These are phyloP conservation scores for Baudoinia panamericana DNA, from an alignment of 495 filamentous ascomycete species.

Conservation along the genomic window DNA sequence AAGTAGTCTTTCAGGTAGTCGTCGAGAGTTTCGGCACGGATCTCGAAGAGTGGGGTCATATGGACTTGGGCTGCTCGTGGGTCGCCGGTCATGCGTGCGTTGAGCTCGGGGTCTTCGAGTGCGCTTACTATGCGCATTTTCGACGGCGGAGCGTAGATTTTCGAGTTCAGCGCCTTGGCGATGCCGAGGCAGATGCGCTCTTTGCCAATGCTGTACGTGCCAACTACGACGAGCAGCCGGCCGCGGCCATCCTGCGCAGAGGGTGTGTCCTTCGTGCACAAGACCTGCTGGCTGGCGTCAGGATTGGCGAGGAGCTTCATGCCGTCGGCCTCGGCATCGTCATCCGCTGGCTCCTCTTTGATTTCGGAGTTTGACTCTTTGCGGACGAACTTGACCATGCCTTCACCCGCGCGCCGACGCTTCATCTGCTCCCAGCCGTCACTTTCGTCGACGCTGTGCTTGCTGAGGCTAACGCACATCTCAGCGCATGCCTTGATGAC, in stretches of 20 bases:
- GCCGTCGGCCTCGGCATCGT: constrained; percentile 23
- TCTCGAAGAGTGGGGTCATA: constrained; percentile 91
- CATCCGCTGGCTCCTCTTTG: constrained; percentile 23
- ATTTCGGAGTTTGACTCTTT: constrained; percentile 26
- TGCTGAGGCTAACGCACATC: constrained; percentile 63
- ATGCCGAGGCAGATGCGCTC: constrained; percentile 91
- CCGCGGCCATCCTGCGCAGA: constrained; percentile 32
- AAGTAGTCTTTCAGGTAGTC: constrained; percentile 72
- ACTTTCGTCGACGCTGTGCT: constrained; percentile 39
- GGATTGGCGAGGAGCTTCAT: constrained; percentile 24
- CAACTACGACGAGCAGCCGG: constrained; percentile 79
- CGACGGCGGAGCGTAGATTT: constrained; percentile 73
- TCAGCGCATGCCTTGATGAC: constrained; percentile 80
- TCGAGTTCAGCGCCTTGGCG: constrained; percentile 69
- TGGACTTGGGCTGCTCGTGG: constrained; percentile 85
- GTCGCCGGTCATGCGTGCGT: constrained; percentile 59
- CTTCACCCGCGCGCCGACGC: constrained; percentile 35
- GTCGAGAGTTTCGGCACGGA: constrained; percentile 70
- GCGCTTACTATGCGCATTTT: constrained; percentile 76
- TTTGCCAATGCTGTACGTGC: constrained; percentile 96
- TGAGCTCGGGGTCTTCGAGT: constrained; percentile 74
- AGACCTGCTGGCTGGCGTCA: constrained; percentile 15
- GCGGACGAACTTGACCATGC: constrained; percentile 52
- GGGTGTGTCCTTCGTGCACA: constrained; percentile 14
- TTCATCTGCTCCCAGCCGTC: constrained; percentile 42